A percentile compares a stretch with the other conserved stretches of the same genome.
phyloP scores from a whole-genome alignment of 768 basidiomycete genomes.

The Psilocybe cyanescens region DNA sequence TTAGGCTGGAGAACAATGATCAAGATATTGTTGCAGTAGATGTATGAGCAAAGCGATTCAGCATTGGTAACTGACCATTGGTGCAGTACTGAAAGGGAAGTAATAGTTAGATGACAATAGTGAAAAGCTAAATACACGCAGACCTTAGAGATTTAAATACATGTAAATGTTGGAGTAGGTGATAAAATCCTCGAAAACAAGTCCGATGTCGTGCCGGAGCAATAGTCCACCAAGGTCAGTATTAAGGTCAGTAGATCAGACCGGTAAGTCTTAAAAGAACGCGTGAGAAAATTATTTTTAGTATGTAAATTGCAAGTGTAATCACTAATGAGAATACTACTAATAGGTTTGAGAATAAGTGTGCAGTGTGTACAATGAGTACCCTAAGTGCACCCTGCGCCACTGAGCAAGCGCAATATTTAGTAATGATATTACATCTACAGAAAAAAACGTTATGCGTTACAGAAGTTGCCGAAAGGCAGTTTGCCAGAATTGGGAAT shows the following conservation, averaged over 20 bases:
- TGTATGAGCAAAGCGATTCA: neutral
- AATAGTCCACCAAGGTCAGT: too few species aligned
- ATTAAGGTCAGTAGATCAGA: too few species aligned
- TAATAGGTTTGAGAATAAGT: neutral
- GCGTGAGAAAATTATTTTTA: neutral
- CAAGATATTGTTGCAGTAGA: neutral
- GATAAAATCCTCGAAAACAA: too few species aligned
- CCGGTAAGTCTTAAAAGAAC: neutral
- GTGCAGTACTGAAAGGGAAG: neutral
- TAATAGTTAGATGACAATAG: too few species aligned
- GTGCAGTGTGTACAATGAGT: neutral
- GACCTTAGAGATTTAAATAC: too few species aligned
- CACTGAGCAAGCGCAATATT: neutral
- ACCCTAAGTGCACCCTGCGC: neutral
- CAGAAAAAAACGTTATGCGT: neutral
- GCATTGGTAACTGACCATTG: neutral
- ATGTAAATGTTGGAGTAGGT: too few species aligned
- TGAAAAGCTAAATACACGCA: too few species aligned
- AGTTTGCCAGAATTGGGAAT: neutral
- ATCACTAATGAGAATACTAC: neutral
- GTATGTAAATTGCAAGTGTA: neutral
- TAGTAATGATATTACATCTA: neutral
- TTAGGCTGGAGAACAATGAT: constrained; percentile 22
- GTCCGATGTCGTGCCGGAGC: too few species aligned
- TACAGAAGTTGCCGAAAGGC: neutral